These are phyloP conservation scores for Corynespora cassiicola DNA, from an alignment of 2,329 filamentous ascomycete species.

Conservation along the genomic window DNA sequence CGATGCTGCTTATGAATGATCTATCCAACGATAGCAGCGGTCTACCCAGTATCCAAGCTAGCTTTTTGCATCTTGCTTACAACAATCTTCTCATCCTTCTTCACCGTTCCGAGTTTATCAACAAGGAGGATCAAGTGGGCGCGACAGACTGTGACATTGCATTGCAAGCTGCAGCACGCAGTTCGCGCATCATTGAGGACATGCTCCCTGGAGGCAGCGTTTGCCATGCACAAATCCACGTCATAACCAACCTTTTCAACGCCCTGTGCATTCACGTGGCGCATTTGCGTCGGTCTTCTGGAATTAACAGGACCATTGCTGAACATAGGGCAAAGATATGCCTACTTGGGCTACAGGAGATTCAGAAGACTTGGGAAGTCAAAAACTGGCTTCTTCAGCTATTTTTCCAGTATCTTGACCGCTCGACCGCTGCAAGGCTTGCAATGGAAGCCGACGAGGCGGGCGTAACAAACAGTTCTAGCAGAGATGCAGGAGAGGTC, in stretches of 20 bases:
- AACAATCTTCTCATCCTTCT: slow-evolving; percentile 57
- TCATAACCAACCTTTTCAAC: slow-evolving; percentile 58
- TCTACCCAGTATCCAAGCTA: slow-evolving; percentile 45
- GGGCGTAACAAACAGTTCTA: slow-evolving; percentile 18
- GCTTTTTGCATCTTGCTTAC: slow-evolving; percentile 52
- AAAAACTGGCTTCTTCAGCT: slow-evolving; percentile 58
- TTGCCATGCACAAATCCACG: slow-evolving; percentile 54
- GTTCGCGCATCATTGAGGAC: slow-evolving; percentile 56
- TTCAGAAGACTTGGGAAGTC: slow-evolving; percentile 58
- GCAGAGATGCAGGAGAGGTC: background rate
- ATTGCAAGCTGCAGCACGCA: slow-evolving; percentile 54
- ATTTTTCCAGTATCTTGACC: slow-evolving; percentile 57
- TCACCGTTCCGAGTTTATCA: slow-evolving; percentile 52
- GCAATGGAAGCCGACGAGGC: slow-evolving; percentile 33
- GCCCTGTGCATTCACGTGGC: slow-evolving; percentile 58
- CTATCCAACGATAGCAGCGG: slow-evolving; percentile 34
- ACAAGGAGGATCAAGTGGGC: slow-evolving; percentile 37
- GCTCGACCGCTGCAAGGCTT: slow-evolving; percentile 51
- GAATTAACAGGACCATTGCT: slow-evolving; percentile 52
- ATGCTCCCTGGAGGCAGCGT: slow-evolving; percentile 53
- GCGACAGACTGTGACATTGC: slow-evolving; percentile 49
- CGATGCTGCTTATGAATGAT: slow-evolving; percentile 45
- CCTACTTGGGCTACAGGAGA: slow-evolving; percentile 54
- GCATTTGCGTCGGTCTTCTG: slow-evolving; percentile 46
- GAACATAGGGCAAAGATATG: slow-evolving; percentile 58